Percentiles rank a stretch among this genome's conserved stretches.
Evolutionary conservation across 345 rosid species (phyloP).

Genomic region (Dipteronia sinensis): DNA sequence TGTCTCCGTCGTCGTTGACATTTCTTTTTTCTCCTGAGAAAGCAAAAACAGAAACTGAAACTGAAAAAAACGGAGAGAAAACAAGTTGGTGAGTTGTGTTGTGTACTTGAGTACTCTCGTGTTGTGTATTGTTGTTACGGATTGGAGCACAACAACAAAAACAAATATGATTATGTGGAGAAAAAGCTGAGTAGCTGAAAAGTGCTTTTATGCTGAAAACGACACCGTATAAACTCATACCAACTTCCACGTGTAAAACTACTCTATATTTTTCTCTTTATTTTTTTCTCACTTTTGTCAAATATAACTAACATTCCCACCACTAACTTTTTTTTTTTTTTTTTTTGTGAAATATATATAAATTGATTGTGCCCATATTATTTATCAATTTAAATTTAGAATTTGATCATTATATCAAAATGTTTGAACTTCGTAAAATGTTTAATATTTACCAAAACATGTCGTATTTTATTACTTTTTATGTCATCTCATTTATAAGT

Average conservation of each 20-base stretch:
- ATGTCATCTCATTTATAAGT: too few species aligned
- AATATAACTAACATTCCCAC: too few species aligned
- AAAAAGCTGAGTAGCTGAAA: too few species aligned
- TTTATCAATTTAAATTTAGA: too few species aligned
- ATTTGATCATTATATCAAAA: neutral
- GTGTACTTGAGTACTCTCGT: neutral
- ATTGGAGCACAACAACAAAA: neutral
- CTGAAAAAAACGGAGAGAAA: neutral
- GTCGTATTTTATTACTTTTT: too few species aligned
- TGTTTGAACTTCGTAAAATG: too few species aligned
- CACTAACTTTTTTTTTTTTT: too few species aligned
- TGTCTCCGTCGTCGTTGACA: conserved; percentile 22
- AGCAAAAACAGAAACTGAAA: neutral
- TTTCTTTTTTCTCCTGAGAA: neutral
- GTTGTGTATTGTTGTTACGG: neutral
- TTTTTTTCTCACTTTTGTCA: too few species aligned
- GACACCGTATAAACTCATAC: neutral
- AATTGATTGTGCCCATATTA: too few species aligned
- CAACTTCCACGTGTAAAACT: neutral
- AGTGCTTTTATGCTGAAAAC: neutral
- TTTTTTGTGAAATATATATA: too few species aligned
- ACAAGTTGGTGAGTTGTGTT: neutral
- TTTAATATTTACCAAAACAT: too few species aligned
- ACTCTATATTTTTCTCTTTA: too few species aligned
- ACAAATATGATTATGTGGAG: neutral